phyloP scores from a whole-genome alignment of 163 green algal genomes.

The Scenedesmus sp. region DNA sequence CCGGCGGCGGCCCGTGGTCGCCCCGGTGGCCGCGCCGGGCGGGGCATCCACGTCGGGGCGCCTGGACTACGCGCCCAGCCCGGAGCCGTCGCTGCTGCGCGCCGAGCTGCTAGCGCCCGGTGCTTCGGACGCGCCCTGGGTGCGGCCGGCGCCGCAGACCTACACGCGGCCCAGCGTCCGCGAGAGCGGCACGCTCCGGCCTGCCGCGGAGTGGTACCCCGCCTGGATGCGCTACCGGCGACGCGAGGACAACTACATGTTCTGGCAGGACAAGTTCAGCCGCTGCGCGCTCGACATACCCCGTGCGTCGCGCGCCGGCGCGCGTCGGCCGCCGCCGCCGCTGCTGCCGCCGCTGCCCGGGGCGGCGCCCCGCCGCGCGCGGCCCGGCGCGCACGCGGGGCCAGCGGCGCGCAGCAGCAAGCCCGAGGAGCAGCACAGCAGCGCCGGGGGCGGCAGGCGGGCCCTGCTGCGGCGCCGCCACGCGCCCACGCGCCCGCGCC shows the following conservation, averaged over 20 bases:
- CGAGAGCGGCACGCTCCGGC: slow-evolving; percentile 58
- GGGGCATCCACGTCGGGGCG: neutral
- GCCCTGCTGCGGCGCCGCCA: too few species aligned
- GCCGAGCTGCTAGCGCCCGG: slow-evolving; percentile 8
- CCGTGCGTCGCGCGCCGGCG: slow-evolving; percentile 36
- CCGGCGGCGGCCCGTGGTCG: neutral
- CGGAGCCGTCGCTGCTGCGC: slow-evolving; percentile 13
- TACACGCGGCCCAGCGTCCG: slow-evolving; percentile 46
- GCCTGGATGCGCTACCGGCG: slow-evolving; percentile 67
- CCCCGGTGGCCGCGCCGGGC: neutral
- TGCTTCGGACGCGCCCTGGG: slow-evolving; percentile 15
- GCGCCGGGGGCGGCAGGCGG: too few species aligned
- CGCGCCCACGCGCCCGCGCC: too few species aligned
- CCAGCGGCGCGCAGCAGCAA: too few species aligned
- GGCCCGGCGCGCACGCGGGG: too few species aligned
- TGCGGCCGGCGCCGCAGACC: slow-evolving; percentile 33
- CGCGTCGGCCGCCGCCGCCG: neutral
- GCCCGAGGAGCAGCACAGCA: too few species aligned
- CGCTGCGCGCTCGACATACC: slow-evolving; percentile 63
- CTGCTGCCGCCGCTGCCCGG: slow-evolving; percentile 6
- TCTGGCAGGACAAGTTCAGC: slow-evolving; percentile 70
- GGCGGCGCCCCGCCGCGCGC: too few species aligned
- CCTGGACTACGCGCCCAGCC: slow-evolving; percentile 25
- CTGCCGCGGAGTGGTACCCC: slow-evolving; percentile 62
- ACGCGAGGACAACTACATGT: slow-evolving; percentile 67